Base-by-base conservation (phyloP, 1,284 basidiomycete genomes). In the Sanghuangporus weigelae region DNA sequence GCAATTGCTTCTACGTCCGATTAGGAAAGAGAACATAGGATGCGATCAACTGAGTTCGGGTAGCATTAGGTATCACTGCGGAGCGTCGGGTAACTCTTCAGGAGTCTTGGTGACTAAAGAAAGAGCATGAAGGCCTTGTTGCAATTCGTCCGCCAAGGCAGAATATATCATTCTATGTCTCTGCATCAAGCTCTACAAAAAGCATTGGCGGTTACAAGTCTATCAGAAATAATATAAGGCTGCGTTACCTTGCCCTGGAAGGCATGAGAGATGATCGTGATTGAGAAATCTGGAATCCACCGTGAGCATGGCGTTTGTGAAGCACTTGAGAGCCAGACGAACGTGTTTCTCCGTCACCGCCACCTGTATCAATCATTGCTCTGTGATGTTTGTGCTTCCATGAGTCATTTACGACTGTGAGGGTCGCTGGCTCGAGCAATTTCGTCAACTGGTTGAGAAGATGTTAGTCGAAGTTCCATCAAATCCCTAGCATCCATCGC, bases 341-440 rank as follows among this genome's bases (percentile, higher is more conserved):
- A 92, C 90, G 90, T 42, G 90, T 90, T 72, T 85, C 84, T 50
- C 83, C 84, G 69, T 78, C 83, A 49, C 80, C 82, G 66, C 81
- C 85, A 60, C 79, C 83, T 73, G 83, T 78, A 59, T 80, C 83
- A 71, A 82, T 80, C 90, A 92, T 92, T 57, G 90, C 77, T 59
- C 81, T 80, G 75, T 92, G 90, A 76, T 91, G 86, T 69, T 85
- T 81, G 74, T 92, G 90, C 75, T 89, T 79, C 81, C 83, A 85
- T 54, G 89, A 90, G 71, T 92, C 87, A 74, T 92, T 92, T 51
- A 79, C 79, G 71, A 92, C 85, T 60, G 72, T 76, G 69, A 92
- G 77, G 68, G 78, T 76, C 59, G 79, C 75, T 42, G 89, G 89
- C 68, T 78, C 76, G 63, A 92, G 78, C 54, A 82, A 73, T 49